Evolutionary conservation across 805 yeast genomes (phyloP).

Genomic region (Ascoidea asiatica): DNA sequence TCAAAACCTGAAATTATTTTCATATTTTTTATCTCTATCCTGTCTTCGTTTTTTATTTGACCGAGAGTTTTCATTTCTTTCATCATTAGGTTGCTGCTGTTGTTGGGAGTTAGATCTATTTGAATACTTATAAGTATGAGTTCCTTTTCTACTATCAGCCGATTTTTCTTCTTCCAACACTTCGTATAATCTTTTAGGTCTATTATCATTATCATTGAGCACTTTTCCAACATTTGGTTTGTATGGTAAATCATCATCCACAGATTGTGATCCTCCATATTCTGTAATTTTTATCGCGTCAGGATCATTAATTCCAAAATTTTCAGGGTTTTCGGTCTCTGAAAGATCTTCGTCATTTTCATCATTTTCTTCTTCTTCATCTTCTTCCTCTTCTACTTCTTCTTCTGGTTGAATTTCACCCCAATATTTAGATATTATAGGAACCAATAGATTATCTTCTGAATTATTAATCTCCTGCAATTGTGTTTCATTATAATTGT

Average conservation of each 20-base stretch:
- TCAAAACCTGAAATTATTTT: neutral
- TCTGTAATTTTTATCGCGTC: neutral
- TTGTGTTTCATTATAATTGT: conserved; percentile 12
- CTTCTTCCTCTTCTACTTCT: conserved; percentile 18
- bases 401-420: conserved; percentile 20
- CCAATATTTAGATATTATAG: conserved; percentile 18
- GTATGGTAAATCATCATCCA: neutral
- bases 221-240: neutral
- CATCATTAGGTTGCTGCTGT: neutral
- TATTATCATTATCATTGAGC: neutral
- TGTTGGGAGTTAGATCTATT: neutral
- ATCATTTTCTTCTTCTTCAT: conserved; percentile 20
- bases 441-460: conserved; percentile 10
- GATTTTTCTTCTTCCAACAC: conserved; percentile 6
- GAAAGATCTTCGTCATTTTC: neutral
- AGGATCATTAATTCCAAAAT: conserved; percentile 1
- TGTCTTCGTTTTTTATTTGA: neutral
- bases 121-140: conserved; percentile 3
- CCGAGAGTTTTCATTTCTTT: neutral
- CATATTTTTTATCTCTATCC: too few species aligned
- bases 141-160: conserved; percentile 2
- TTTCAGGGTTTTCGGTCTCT: neutral
- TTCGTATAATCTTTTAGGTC: conserved; percentile 6
- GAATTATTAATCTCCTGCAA: conserved; percentile 24
- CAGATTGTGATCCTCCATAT: neutral